Evolutionary conservation across 768 basidiomycete species (phyloP), one percentile per base, ranked within the genome.

Genomic region (Tylopilus balloui): DNA sequence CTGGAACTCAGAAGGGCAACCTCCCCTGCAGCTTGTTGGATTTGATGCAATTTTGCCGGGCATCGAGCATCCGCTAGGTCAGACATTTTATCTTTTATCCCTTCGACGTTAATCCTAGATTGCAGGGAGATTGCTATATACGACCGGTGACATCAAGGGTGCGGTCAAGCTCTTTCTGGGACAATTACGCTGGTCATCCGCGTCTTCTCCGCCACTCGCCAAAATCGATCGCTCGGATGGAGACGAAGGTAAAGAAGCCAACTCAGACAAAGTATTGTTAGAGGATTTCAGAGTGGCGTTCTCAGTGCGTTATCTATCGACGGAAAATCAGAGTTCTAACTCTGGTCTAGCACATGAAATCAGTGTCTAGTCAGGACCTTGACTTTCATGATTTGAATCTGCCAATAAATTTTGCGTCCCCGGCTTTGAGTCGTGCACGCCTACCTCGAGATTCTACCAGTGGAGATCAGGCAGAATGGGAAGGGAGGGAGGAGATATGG

Each of bases 231-330:
- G 10, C 17, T 39, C 31, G 4, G 61, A 60, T 19, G 56, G 34
- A 35, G 39, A 71, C 68, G 53, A 61, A 53, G 29, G 56, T 54
- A 15, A 66, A 68, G 48, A 73, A 42, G 59, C 60, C 4, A 66
- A 67, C 37, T 74, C 78, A 39, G 87, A 86, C 48, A 85, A 83
- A 50, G 73, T 90, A 6, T 86, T 80, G 50, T 63, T 97, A 29
- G 90, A 95, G 50, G 95, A 99, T 69, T 90, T 98, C 60, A 78
- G 80, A 20, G 80, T 92, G 13, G 91, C 96, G 6, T 87, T 88
- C 58, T 78, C 82, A 62, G 93, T 94, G 63, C 49, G 76, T 56
- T 17, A n/a, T 45, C 24, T 28, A 14, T 51, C 20, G 10, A 31
- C 28, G n/a, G 20, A 25, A 31, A 32, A 7, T n/a, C 14, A n/a